Base-by-base conservation (phyloP, 78 protist genomes). In the Dictyostelium intermedium region DNA sequence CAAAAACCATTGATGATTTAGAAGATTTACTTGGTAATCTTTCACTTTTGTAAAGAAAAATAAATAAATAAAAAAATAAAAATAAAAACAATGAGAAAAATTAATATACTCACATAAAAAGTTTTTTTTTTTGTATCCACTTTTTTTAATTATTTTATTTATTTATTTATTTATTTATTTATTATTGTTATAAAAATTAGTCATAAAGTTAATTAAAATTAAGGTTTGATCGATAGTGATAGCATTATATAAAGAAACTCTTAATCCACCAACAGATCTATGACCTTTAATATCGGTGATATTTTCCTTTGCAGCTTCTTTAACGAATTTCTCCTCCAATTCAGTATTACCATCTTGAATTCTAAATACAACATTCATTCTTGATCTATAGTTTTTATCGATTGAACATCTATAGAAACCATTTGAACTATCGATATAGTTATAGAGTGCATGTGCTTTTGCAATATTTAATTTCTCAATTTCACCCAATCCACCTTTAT, bases 231-330 rank as follows among this genome's bases (percentile, higher is more conserved):
- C 98, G 34, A 92, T 6, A 13, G 98, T 87, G 74, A 97, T 85
- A 35, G 99, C 99, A 85, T 98, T 98, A 89, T 98, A 98, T 70
- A 98, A 30, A 41, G 98, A 97, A 5, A 97, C 99, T 53, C 99
- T 95, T 53, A 98, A 39, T 18, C 98, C 99, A 45, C 99, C 99
- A 34, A 98, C 99, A 10, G 97, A 93, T 39, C 99, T 77, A 91
- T 98, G 98, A 37, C 99, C 99, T 25, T 47, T 60, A 30, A 84
- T 61, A 81, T 84, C 87, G 16, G 82, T 39, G 70, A 97, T 74
- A 73, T 91, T 93, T 20, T 39, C 25, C 30, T 87, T 47, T 25
- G 32, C 73, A 41, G 99, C 99, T 47, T 91, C 97, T 35, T 56
- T 81, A 11, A 98, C 7, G 70, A 98, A 98, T 41, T 91, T 86